Percentiles rank a stretch among this genome's conserved stretches.
These are phyloP conservation scores for Penicillium sp. DNA, from an alignment of 2,329 filamentous ascomycete genomes.

Conservation along the genomic window DNA sequence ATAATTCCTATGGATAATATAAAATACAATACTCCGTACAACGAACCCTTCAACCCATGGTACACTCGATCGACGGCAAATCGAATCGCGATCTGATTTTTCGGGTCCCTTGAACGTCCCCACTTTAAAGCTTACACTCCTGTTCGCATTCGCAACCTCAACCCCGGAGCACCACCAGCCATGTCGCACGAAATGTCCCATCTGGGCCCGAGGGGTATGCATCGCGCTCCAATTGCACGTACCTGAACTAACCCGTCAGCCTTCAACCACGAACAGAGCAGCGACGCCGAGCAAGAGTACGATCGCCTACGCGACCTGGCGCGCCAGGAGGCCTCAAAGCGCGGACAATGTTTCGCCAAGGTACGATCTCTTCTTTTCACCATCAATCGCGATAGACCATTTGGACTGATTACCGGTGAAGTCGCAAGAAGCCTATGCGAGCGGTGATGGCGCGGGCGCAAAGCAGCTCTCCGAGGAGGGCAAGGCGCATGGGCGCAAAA, in stretches of 20 bases:
- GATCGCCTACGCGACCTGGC: constrained; percentile 82
- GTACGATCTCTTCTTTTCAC: constrained; percentile 41
- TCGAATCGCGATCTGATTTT: constrained; percentile 18
- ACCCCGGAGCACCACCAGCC: background rate
- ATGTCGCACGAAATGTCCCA: constrained; percentile 44
- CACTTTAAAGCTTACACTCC: constrained; percentile 6
- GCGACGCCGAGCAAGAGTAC: constrained; percentile 76
- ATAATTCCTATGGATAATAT: too few species aligned
- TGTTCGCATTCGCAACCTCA: constrained; percentile 2
- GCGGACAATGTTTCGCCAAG: constrained; percentile 68
- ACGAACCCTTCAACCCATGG: constrained; percentile 4
- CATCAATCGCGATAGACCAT: constrained; percentile 6
- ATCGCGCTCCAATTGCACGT: constrained; percentile 2
- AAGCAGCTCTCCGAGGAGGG: constrained; percentile 79
- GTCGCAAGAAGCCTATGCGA: constrained; percentile 66
- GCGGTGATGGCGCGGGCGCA: constrained; percentile 75
- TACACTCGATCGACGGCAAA: constrained; percentile 4
- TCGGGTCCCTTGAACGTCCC: constrained; percentile 9
- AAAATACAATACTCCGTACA: background rate
- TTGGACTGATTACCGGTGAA: constrained; percentile 47
- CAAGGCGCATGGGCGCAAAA: constrained; percentile 74
- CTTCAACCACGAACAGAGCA: constrained; percentile 66
- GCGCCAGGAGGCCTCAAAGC: constrained; percentile 71
- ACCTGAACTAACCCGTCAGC: constrained; percentile 45
- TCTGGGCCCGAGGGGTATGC: constrained; percentile 38